Percentiles rank a stretch among this genome's conserved stretches.
These are phyloP conservation scores for Blastobotrys peoriensis DNA, from an alignment of 805 yeast species.

Conservation along the genomic window DNA sequence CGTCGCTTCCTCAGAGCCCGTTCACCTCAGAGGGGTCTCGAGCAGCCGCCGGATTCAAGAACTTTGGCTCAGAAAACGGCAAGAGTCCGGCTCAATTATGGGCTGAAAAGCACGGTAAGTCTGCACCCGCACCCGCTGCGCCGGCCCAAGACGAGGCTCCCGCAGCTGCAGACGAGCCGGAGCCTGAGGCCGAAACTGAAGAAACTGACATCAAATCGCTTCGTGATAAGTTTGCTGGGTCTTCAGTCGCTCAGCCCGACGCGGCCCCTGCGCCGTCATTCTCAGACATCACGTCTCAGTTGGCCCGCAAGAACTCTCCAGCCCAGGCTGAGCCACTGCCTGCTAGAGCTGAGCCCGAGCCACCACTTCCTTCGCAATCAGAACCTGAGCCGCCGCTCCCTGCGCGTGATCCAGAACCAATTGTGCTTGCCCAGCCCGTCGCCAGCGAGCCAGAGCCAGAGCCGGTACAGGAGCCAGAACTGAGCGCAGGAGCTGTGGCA, in stretches of 20 bases:
- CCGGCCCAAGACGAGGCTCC: slow-evolving; percentile 24
- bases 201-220: slow-evolving; percentile 15
- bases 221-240: slow-evolving; percentile 8
- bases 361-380: slow-evolving; percentile 11
- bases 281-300: slow-evolving; percentile 25
- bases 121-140: slow-evolving; percentile 25
- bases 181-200: slow-evolving; percentile 11
- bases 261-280: slow-evolving; percentile 20
- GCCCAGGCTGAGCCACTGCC: slow-evolving; percentile 10
- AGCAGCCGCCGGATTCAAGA: slow-evolving; percentile 35
- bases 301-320: slow-evolving; percentile 14
- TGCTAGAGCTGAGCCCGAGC: slow-evolving; percentile 17
- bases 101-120: slow-evolving; percentile 83
- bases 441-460: slow-evolving; percentile 13
- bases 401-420: slow-evolving; percentile 20
- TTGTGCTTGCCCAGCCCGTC: slow-evolving; percentile 19
- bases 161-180: slow-evolving; percentile 16
- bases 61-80: slow-evolving; percentile 63
- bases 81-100: slow-evolving; percentile 92
- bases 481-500: slow-evolving; percentile 40
- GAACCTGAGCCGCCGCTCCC: slow-evolving; percentile 13
- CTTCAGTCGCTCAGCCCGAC: neutral
- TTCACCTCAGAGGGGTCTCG: slow-evolving; percentile 32
- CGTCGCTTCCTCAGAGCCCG: slow-evolving; percentile 32
- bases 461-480: slow-evolving; percentile 8